Evolutionary conservation across 2,329 filamentous ascomycete genomes (phyloP), one percentile per base, ranked within the genome.

Genomic region (Endoconidiophora laricicola): DNA sequence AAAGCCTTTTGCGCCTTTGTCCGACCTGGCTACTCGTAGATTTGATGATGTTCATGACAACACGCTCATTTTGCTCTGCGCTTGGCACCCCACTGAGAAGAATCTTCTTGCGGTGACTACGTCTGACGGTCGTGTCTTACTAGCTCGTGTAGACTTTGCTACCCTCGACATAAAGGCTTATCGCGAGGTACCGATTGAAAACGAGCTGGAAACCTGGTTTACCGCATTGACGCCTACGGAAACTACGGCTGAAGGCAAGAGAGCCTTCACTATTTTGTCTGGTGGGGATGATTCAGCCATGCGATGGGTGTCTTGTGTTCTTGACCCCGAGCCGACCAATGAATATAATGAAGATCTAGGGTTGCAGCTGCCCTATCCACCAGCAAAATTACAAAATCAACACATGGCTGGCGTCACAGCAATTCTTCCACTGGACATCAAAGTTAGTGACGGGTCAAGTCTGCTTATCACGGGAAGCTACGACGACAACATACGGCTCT

Each of bases 331-430:
- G 16, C 6, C n/a, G 9, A 9, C 22, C 4, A 40, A 51, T 7
- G 60, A 55, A 52, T 50, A 56, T n/a, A 48, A 55, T 7, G 42
- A 52, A 10, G 29, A 40, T 33, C n/a, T 47, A 18, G 22, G 52
- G 2, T 33, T 55, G 5, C 38, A 59, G 38, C 42, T 55, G 14
- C 59, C 55, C 1, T 62, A 59, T 52, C 52, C 59, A 5, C 54
- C 60, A 1, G 53, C 63, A 6, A 55, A 54, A 12, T 57, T 66
- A 24, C 79, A 70, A 54, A 60, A 62, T n/a, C 55, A 57, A 24
- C 86, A 94, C 58, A 69, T 70, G n/a, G 86, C 87, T 1, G 90
- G 91, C 9, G 83, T 96, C 1, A 94, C 88, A 0, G 78, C 86
- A 2, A 91, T 96, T 49, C 64, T 95, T 2, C 85, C 87, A 0